phyloP scores from a whole-genome alignment of 108 stramenopile genomes.

The Nannochloropsis oceanica region DNA sequence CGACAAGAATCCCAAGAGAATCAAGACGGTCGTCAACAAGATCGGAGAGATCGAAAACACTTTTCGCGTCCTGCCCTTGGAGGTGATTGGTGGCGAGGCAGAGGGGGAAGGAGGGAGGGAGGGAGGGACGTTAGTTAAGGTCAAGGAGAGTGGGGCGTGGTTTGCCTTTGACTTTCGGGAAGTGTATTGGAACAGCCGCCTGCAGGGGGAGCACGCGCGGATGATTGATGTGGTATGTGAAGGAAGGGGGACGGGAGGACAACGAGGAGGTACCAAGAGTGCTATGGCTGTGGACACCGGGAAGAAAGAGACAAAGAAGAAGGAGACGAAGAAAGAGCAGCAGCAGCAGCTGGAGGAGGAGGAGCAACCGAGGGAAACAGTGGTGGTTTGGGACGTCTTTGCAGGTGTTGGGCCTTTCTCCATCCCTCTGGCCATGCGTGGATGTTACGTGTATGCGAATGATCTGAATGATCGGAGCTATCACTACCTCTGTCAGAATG shows the following conservation, averaged over 20 bases:
- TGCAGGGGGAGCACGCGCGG: constrained; percentile 64
- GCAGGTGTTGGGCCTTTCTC: constrained; percentile 95
- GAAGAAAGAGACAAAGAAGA: no score
- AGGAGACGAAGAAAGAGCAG: no score
- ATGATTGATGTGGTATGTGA: constrained; percentile 43
- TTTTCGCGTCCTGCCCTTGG: constrained; percentile 89
- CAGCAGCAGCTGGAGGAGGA: neutral
- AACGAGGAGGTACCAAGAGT: neutral
- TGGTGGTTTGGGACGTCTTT: constrained; percentile 74
- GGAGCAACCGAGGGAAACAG: constrained; percentile 5
- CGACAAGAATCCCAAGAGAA: constrained; percentile 61
- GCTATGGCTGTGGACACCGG: no score
- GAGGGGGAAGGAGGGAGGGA: constrained; percentile 29
- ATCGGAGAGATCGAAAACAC: constrained; percentile 64
- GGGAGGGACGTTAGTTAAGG: neutral
- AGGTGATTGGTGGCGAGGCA: constrained; percentile 68
- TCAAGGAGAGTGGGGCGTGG: constrained; percentile 70
- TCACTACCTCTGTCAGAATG: constrained; percentile 57
- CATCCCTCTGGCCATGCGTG: constrained; percentile 53
- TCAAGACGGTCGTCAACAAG: constrained; percentile 87
- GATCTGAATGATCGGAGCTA: constrained; percentile 78
- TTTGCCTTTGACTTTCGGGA: constrained; percentile 76
- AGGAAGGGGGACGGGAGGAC: neutral
- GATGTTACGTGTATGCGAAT: constrained; percentile 53
- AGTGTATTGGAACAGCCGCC: constrained; percentile 93